phyloP scores from a whole-genome alignment of 805 yeast genomes.

The Saccharomyces mikatae region DNA sequence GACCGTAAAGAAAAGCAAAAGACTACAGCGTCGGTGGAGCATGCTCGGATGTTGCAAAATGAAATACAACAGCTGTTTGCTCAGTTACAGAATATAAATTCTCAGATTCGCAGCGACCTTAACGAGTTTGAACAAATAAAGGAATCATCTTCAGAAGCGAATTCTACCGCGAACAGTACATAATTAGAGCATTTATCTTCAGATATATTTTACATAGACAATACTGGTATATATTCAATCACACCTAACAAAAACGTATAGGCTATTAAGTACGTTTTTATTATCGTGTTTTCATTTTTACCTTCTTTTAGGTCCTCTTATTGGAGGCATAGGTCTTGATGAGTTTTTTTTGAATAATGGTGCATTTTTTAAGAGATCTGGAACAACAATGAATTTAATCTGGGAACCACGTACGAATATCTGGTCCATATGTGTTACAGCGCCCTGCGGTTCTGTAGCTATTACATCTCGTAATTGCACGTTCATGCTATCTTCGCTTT shows the following conservation, averaged over 20 bases:
- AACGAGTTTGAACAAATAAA: constrained; percentile 17
- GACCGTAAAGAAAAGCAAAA: neutral
- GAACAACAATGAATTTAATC: constrained; percentile 74
- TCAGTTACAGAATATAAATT: constrained; percentile 15
- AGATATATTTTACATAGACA: neutral
- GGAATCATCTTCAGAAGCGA: neutral
- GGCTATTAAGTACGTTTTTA: neutral
- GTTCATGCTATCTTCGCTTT: constrained; percentile 92
- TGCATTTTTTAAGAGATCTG: constrained; percentile 81
- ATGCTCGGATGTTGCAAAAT: constrained; percentile 15
- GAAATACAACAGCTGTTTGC: constrained; percentile 19
- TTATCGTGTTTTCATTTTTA: constrained; percentile 2
- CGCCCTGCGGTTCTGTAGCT: constrained; percentile 44
- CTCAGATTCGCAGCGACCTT: constrained; percentile 21
- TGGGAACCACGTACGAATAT: constrained; percentile 90
- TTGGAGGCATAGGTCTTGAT: constrained; percentile 63
- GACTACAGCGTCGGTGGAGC: constrained; percentile 2
- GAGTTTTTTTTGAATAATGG: constrained; percentile 68
- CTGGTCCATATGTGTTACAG: constrained; percentile 67
- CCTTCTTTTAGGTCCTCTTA: constrained; percentile 48
- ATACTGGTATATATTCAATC: neutral
- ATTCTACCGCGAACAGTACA: neutral
- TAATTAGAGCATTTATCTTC: neutral
- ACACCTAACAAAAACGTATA: neutral
- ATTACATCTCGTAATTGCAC: constrained; percentile 76